Evolutionary conservation across 164 flowering plant genomes (phyloP).

Genomic region (Vitis labrusca): DNA sequence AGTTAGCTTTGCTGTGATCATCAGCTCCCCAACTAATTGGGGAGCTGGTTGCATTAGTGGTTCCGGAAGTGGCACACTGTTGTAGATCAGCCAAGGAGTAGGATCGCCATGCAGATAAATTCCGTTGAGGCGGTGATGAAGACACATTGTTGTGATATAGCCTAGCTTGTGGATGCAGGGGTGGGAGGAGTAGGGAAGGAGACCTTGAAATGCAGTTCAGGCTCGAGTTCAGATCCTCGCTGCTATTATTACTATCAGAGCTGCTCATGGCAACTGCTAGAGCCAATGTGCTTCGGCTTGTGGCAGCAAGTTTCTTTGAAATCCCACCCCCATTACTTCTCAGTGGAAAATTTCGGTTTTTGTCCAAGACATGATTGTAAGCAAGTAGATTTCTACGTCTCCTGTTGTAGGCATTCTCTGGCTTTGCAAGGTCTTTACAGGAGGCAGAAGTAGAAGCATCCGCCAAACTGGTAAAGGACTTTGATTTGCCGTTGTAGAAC

Average conservation of each 20-base stretch:
- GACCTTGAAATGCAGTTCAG: conserved; percentile 22
- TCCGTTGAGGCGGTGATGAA: conserved; percentile 15
- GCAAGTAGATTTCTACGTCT: conserved; percentile 73
- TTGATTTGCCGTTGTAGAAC: conserved; percentile 82
- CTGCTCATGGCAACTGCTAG: conserved; percentile 59
- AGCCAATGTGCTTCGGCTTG: conserved; percentile 58
- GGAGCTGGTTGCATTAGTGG: conserved; percentile 4
- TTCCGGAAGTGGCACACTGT: conserved; percentile 16
- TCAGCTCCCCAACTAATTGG: conserved; percentile 7
- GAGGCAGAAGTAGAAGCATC: conserved; percentile 45
- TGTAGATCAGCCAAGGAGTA: conserved; percentile 61
- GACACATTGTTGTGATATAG: conserved; percentile 2
- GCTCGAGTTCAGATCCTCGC: conserved; percentile 26
- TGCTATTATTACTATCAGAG: conserved; percentile 39
- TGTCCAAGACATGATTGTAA: conserved; percentile 36
- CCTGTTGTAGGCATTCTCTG: conserved; percentile 69
- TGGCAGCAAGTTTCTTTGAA: conserved; percentile 54
- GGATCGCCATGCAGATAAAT: conserved; percentile 45
- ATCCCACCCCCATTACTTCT: conserved; percentile 55
- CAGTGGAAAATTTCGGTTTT: conserved; percentile 28
- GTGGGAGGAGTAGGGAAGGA: conserved; percentile 42
- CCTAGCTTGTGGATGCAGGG: conserved; percentile 38
- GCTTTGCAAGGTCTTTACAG: conserved; percentile 65
- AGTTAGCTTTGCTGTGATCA: neutral
- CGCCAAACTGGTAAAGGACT: conserved; percentile 71